A percentile compares a stretch with the other conserved stretches of the same genome.
Conservation (phyloP, 1,284 basidiomycete genomes). For the Heterobasidion annosum region DNA sequence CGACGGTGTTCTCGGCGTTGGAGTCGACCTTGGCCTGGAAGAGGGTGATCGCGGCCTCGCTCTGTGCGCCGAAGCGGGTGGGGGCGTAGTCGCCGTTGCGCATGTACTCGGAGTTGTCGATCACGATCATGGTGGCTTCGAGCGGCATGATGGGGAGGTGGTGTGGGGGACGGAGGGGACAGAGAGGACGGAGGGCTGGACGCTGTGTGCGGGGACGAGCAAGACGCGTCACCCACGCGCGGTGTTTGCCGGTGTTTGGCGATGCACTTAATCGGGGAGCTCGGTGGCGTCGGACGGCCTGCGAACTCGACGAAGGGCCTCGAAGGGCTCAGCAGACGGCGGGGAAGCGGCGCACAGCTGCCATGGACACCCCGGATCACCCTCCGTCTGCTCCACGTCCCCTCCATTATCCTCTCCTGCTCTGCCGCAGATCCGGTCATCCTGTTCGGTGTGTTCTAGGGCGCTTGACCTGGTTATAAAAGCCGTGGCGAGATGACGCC, state of each 20-base stretch:
- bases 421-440: background rate
- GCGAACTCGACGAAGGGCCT: no score
- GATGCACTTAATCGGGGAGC: background rate
- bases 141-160: slow-evolving; percentile 64
- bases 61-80: slow-evolving; percentile 82
- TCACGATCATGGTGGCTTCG: slow-evolving; percentile 89
- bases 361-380: background rate
- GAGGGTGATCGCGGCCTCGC: slow-evolving; percentile 86
- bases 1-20: slow-evolving; percentile 96
- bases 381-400: background rate
- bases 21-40: slow-evolving; percentile 92
- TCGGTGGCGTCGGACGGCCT: background rate
- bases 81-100: slow-evolving; percentile 93
- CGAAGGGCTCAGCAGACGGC: background rate
- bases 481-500: background rate
- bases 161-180: slow-evolving; percentile 4
- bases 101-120: slow-evolving; percentile 95
- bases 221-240: slow-evolving; percentile 3
- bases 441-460: background rate
- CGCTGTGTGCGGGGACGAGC: background rate
- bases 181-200: background rate
- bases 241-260: background rate
- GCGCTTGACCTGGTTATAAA: background rate
- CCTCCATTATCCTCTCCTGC: no score
- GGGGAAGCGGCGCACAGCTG: background rate